Conservation (phyloP, 169 alveolate genomes). For the Miamiensis avidus region DNA sequence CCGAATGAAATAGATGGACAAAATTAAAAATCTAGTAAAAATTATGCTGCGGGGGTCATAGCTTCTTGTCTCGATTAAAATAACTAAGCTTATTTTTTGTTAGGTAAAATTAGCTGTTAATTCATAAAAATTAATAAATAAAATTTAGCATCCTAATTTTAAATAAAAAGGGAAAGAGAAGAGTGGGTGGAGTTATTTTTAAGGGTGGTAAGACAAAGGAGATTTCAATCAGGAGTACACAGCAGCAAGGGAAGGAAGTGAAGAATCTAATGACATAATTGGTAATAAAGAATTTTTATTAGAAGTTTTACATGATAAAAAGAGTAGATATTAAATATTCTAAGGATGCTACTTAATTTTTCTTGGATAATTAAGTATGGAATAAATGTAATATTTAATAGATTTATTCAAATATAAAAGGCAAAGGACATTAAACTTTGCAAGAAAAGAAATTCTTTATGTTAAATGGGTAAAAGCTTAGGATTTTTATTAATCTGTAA, state of each 20-base stretch:
- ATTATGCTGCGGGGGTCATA: background rate
- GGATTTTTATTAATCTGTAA: background rate
- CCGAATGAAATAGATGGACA: background rate
- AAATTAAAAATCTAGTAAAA: background rate
- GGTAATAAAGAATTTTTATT: background rate
- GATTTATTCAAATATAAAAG: background rate
- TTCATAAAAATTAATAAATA: too few relatives aligned
- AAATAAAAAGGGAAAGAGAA: background rate
- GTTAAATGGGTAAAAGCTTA: background rate
- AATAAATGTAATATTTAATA: background rate
- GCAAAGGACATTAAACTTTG: background rate
- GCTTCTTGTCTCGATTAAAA: background rate
- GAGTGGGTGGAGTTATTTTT: background rate
- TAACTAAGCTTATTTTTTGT: too few relatives aligned
- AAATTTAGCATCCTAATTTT: too few relatives aligned
- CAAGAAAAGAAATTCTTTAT: background rate
- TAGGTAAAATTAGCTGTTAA: too few relatives aligned
- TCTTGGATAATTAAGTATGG: background rate
- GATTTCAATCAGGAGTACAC: background rate
- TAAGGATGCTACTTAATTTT: background rate
- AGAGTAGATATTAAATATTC: too few relatives aligned
- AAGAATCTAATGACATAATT: background rate
- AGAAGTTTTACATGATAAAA: background rate
- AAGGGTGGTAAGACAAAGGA: background rate
- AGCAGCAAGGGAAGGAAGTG: background rate